These are phyloP conservation scores for Cutaneotrichosporon cutaneum DNA, from an alignment of 1,284 basidiomycete species.

Conservation along the genomic window DNA sequence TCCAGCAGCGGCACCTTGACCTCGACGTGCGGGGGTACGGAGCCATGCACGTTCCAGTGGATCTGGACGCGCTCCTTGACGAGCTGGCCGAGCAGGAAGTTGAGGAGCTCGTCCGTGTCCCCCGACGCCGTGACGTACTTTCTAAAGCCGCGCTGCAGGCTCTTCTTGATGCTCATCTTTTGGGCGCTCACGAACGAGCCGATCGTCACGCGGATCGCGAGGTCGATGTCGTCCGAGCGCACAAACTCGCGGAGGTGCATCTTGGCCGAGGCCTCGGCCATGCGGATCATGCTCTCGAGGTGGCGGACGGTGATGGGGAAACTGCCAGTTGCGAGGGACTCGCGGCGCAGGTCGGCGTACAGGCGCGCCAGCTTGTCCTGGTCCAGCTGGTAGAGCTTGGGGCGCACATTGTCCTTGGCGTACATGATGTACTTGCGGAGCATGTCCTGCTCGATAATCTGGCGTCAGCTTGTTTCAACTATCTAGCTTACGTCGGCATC, in stretches of 20 bases:
- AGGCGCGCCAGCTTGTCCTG: conserved; percentile 93
- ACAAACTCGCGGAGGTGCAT: conserved; percentile 98
- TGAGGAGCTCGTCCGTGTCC: conserved; percentile 92
- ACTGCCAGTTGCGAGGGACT: conserved; percentile 93
- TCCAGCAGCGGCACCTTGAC: conserved; percentile 78
- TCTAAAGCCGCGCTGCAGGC: conserved; percentile 92
- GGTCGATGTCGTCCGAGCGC: conserved; percentile 90
- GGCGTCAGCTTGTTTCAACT: conserved; percentile 3
- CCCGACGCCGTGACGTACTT: conserved; percentile 93
- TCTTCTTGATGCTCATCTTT: conserved; percentile 98
- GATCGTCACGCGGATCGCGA: conserved; percentile 93
- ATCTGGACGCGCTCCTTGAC: conserved; percentile 92
- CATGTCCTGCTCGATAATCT: conserved; percentile 96
- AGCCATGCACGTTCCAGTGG: conserved; percentile 68
- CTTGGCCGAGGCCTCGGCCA: conserved; percentile 97
- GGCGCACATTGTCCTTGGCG: conserved; percentile 85
- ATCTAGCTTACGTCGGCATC: conserved; percentile 78
- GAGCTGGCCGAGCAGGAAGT: conserved; percentile 90
- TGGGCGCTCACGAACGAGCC: conserved; percentile 94
- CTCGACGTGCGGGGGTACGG: conserved; percentile 70
- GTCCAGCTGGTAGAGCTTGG: conserved; percentile 91
- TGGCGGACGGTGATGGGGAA: conserved; percentile 98
- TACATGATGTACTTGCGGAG: conserved; percentile 99
- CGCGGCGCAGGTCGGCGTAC: conserved; percentile 93
- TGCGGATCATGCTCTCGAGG: conserved; percentile 97